Base-by-base conservation (phyloP, 2,329 filamentous ascomycete genomes). In the Fusarium musae region DNA sequence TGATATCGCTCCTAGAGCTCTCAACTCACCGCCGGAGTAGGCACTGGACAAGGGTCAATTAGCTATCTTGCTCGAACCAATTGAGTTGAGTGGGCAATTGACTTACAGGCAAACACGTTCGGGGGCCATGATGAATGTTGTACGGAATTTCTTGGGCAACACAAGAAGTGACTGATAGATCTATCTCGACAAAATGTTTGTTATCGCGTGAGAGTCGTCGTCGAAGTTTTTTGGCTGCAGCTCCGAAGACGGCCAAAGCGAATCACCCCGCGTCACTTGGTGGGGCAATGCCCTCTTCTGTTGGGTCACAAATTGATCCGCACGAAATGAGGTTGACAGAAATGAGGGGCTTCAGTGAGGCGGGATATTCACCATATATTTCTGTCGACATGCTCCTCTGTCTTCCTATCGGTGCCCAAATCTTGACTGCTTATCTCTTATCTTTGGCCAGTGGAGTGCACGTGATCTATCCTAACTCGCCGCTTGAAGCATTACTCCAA, bases 71-170 rank as follows among this genome's bases (percentile, higher is more conserved):
- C 17, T 42, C 42, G 44, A 16, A 47, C 26, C 13, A 30, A 47
- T 47, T 47, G 44, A 30, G 26, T 47, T 30, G 44, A 21, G 26
- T 15, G 26, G 19, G 26, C 36, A 28, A 30, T 21, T 47, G 44
- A 75, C 73, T 75, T 57, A 75, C 73, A 75, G 73, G 67, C 73
- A 75, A 46, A 75, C 73, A 47, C 73, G 73, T 66, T 72, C 72
- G 26, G 65, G 56, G 23, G 73, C 69, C 73, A 75, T 75, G 12
- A 16, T 30, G 26, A 21, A 30, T 47, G 12, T 21, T 30, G 44
- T 30, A 30, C 2, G 9, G 7, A 15, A 26, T 21, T 47, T 47
- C 44, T 28, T 47, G 17, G 17, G 13, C 43, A 46, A 46, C 23
- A 28, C 43, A 21, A 46, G 43, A 28, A 28, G 44, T 30, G 19